These are phyloP conservation scores for Pythium folliculosum DNA, from an alignment of 352 stramenopile species.

Conservation along the genomic window DNA sequence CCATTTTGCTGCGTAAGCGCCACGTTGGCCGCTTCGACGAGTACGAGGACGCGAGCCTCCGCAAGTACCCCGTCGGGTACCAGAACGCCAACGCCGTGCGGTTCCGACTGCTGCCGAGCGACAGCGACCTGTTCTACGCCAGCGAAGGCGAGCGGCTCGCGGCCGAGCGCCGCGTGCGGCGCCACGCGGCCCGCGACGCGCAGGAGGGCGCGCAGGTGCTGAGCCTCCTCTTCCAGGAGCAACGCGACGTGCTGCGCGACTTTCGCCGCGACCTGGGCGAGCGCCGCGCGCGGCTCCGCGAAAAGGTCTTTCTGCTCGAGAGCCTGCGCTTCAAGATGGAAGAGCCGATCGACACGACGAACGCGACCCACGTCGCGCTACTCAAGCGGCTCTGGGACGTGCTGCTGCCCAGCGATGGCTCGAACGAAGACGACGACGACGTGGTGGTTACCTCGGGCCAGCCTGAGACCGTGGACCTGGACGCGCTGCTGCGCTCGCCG, in stretches of 20 bases:
- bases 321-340: slow-evolving; percentile 73
- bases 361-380: slow-evolving; percentile 50
- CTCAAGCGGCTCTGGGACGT: slow-evolving; percentile 72
- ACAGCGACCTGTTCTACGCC: slow-evolving; percentile 47
- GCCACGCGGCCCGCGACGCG: slow-evolving; percentile 59
- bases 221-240: slow-evolving; percentile 62
- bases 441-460: neutral
- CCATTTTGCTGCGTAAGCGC: slow-evolving; percentile 56
- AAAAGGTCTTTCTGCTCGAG: slow-evolving; percentile 72
- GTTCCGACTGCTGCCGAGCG: slow-evolving; percentile 45
- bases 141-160: slow-evolving; percentile 37
- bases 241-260: slow-evolving; percentile 54
- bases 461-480: slow-evolving; percentile 36
- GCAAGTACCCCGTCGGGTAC: slow-evolving; percentile 77
- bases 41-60: slow-evolving; percentile 64
- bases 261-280: slow-evolving; percentile 60
- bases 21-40: slow-evolving; percentile 64
- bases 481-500: slow-evolving; percentile 52
- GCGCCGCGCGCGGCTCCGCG: slow-evolving; percentile 45
- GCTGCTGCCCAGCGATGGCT: slow-evolving; percentile 41
- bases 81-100: slow-evolving; percentile 54
- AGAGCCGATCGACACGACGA: slow-evolving; percentile 59
- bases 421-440: slow-evolving; percentile 17
- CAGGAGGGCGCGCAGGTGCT: slow-evolving; percentile 72
- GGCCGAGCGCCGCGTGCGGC: slow-evolving; percentile 43